Conservation (phyloP, 106 monocot species). For the Phalaenopsis aphrodite region DNA sequence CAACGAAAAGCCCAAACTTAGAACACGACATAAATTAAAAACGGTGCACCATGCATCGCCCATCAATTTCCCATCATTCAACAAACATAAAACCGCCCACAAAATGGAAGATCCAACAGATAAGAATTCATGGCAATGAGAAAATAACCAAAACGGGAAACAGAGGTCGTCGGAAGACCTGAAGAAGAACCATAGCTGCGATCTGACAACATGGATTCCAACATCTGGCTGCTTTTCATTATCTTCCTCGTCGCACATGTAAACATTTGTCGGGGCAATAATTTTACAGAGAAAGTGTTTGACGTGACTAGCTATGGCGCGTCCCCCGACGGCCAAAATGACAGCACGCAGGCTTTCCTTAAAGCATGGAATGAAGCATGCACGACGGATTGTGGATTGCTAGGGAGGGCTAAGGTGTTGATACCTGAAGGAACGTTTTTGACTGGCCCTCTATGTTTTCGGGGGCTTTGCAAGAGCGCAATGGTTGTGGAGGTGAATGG, state of each 20-base stretch:
- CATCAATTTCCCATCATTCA: neutral
- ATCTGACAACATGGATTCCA: neutral
- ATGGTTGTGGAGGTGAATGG: conserved; percentile 15
- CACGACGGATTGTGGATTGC: neutral
- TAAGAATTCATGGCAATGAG: neutral
- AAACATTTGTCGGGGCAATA: neutral
- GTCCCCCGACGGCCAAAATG: neutral
- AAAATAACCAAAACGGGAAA: neutral
- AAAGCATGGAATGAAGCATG: conserved; percentile 40
- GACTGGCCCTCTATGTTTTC: conserved; percentile 26
- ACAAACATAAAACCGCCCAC: neutral
- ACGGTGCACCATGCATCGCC: neutral
- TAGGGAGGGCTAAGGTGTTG: conserved; percentile 13
- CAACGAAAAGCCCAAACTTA: neutral
- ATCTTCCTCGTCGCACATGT: neutral
- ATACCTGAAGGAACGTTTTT: conserved; percentile 34
- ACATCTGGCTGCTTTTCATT: neutral
- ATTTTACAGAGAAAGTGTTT: neutral
- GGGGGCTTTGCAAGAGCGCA: conserved; percentile 28
- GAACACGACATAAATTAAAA: neutral
- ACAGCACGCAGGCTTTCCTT: conserved; percentile 19
- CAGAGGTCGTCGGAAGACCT: neutral
- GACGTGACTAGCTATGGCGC: conserved; percentile 6
- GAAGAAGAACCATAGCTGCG: neutral
- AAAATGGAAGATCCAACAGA: neutral